Conservation (phyloP, 2,329 filamentous ascomycete species). For the Colletotrichum trifolii region DNA sequence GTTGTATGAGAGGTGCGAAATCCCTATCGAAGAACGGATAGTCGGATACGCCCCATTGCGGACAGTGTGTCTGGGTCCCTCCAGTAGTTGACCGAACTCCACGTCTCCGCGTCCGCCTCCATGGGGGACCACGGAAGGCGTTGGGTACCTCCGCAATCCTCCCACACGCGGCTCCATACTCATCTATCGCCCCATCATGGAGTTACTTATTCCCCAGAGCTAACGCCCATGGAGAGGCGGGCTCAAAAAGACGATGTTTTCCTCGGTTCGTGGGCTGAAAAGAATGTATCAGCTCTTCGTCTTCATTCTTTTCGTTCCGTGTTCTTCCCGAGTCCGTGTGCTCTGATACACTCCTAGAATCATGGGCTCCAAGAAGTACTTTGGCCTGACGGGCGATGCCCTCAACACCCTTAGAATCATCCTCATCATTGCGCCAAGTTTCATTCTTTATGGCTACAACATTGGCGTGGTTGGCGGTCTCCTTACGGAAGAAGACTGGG, state of each 20-base stretch:
- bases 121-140: slow-evolving; percentile 19
- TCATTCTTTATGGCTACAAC: slow-evolving; percentile 55
- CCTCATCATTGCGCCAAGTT: slow-evolving; percentile 56
- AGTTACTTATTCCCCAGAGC: slow-evolving; percentile 17
- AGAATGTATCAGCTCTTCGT: background rate
- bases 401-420: slow-evolving; percentile 51
- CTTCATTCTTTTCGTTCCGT: background rate
- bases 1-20: slow-evolving; percentile 4
- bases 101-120: slow-evolving; percentile 26
- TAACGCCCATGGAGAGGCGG: background rate
- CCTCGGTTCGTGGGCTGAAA: background rate
- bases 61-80: slow-evolving; percentile 9
- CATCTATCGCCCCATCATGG: slow-evolving; percentile 20
- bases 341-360: background rate
- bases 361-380: slow-evolving; percentile 35
- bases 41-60: background rate
- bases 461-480: slow-evolving; percentile 52
- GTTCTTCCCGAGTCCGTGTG: background rate
- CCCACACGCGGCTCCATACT: slow-evolving; percentile 19
- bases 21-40: background rate
- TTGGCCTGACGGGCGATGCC: slow-evolving; percentile 50
- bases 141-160: slow-evolving; percentile 31
- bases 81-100: slow-evolving; percentile 11
- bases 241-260: slow-evolving; percentile 12
- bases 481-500: slow-evolving; percentile 46